Conservation (phyloP, 1,139 yeast genomes). For the Geotrichum restrictum region DNA sequence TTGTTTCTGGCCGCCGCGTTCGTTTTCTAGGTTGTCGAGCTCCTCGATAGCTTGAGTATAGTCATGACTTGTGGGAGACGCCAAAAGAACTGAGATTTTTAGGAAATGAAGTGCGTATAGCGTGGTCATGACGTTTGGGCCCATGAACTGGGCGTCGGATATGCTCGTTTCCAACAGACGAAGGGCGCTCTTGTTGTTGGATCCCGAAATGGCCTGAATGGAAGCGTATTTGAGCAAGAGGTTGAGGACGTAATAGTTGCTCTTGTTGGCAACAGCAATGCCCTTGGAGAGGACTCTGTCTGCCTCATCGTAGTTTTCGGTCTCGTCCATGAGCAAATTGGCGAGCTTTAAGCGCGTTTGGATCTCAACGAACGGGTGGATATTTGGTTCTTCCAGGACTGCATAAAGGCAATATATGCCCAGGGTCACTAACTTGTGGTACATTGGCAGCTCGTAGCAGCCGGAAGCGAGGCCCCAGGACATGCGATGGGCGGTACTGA, state of each 20-base stretch:
- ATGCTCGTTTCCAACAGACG: conserved; percentile 9
- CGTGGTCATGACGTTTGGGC: conserved; percentile 6
- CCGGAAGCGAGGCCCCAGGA: conserved; percentile 21
- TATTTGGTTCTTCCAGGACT: conserved; percentile 18
- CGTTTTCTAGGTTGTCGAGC: conserved; percentile 12
- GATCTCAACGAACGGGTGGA: conserved; percentile 19
- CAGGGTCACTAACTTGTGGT: conserved; percentile 15
- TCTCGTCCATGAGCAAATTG: conserved; percentile 17
- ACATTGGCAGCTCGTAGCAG: conserved; percentile 10
- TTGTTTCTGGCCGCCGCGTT: conserved; percentile 13
- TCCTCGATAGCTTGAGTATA: conserved; percentile 17
- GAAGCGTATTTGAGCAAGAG: conserved; percentile 19
- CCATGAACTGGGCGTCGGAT: conserved; percentile 16
- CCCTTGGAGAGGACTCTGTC: conserved; percentile 18
- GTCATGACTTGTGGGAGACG: conserved; percentile 10
- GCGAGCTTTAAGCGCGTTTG: conserved; percentile 22
- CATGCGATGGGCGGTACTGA: conserved; percentile 16
- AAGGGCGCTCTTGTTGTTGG: conserved; percentile 11
- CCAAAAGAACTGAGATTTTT: conserved; percentile 13
- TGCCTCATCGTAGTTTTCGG: conserved; percentile 18
- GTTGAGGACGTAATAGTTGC: conserved; percentile 14
- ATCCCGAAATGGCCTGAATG: conserved; percentile 14
- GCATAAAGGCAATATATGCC: conserved; percentile 17
- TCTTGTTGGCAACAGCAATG: conserved; percentile 18
- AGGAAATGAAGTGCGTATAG: conserved; percentile 7